phyloP scores from a whole-genome alignment of 495 filamentous ascomycete genomes.

The Talaromyces borbonicus region DNA sequence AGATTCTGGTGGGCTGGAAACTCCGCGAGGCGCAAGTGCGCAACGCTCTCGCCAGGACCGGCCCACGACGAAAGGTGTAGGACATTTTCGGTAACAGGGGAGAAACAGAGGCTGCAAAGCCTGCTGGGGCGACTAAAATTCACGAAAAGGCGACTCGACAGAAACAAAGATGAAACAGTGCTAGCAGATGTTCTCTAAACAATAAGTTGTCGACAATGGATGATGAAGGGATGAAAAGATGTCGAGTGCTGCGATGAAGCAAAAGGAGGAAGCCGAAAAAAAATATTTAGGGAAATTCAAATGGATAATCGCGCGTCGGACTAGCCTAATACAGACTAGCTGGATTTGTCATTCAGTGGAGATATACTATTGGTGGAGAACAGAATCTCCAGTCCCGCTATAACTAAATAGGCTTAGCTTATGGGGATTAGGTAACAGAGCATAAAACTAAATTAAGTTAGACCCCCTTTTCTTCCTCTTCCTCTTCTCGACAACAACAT shows the following conservation, averaged over 20 bases:
- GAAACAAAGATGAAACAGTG: not conserved
- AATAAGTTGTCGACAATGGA: not conserved
- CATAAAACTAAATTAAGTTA: no score
- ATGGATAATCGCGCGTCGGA: not conserved
- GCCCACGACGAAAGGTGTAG: conserved; percentile 31
- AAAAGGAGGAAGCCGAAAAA: conserved; percentile 4
- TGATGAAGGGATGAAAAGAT: not conserved
- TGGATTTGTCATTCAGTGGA: no score
- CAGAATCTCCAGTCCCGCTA: not conserved
- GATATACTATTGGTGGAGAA: no score
- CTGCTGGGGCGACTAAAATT: not conserved
- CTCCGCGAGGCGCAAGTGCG: conserved; percentile 25
- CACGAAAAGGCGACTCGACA: no score
- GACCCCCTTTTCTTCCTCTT: no score
- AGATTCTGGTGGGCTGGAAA: conserved; percentile 13
- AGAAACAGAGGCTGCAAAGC: conserved; percentile 1
- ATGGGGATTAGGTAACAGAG: no score
- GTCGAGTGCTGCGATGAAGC: not conserved
- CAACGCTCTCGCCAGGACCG: conserved; percentile 26
- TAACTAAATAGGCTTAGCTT: no score
- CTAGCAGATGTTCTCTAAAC: conserved; percentile 3
- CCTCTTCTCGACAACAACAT: no score
- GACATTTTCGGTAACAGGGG: conserved; percentile 20
- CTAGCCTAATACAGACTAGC: conserved; percentile 4
- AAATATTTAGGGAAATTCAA: conserved; percentile 4